phyloP scores from a whole-genome alignment of 768 basidiomycete species.

The Lentinula edodes region DNA sequence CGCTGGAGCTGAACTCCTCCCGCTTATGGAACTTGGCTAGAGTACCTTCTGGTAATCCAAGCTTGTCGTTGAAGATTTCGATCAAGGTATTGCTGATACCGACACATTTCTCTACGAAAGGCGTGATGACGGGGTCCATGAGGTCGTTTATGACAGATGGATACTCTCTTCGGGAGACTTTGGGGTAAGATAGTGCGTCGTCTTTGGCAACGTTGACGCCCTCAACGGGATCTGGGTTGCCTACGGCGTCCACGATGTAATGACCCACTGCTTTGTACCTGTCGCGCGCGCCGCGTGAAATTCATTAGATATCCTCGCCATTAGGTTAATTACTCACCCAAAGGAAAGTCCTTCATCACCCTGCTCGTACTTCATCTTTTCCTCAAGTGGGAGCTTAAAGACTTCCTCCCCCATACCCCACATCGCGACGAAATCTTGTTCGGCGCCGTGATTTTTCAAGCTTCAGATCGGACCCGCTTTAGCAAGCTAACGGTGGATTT shows the following conservation, averaged over 20 bases:
- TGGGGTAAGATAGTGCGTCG: slow-evolving; percentile 41
- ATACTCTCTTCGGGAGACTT: slow-evolving; percentile 35
- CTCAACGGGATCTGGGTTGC: slow-evolving; percentile 35
- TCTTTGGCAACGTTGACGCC: slow-evolving; percentile 47
- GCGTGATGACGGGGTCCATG: slow-evolving; percentile 27
- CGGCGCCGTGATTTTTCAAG: slow-evolving; percentile 31
- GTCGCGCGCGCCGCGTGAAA: not conserved
- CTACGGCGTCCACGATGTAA: slow-evolving; percentile 38
- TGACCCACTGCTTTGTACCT: slow-evolving; percentile 40
- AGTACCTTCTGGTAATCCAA: slow-evolving; percentile 36
- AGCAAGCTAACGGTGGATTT: no score
- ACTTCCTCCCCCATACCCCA: slow-evolving; percentile 33
- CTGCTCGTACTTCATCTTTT: slow-evolving; percentile 32
- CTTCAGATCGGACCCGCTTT: slow-evolving; percentile 8
- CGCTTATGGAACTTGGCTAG: slow-evolving; percentile 28
- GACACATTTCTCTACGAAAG: slow-evolving; percentile 14
- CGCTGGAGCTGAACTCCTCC: slow-evolving; percentile 33
- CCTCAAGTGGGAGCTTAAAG: slow-evolving; percentile 27
- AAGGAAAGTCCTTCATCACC: slow-evolving; percentile 29
- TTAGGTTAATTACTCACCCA: slow-evolving; percentile 15
- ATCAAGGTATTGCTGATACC: slow-evolving; percentile 36
- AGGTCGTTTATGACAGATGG: slow-evolving; percentile 32
- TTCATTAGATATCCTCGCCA: not conserved
- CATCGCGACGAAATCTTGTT: slow-evolving; percentile 27
- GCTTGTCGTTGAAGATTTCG: slow-evolving; percentile 32